Base-by-base conservation (phyloP, 1,139 yeast genomes). In the Candida glucosophila region DNA sequence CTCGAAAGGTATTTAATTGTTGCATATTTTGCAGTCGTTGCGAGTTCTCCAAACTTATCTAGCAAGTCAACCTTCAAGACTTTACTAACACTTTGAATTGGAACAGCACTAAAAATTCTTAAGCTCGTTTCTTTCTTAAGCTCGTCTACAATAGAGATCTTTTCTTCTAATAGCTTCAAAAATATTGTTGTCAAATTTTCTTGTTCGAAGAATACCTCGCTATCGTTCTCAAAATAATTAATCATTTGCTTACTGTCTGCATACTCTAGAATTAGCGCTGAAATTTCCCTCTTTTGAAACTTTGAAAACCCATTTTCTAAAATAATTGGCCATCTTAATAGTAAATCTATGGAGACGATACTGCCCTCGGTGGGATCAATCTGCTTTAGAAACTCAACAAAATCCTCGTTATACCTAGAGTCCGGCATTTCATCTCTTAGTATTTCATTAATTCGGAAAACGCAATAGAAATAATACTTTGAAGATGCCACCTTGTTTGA, bases 321-420 rank as follows among this genome's bases (percentile, higher is more conserved):
- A 1, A 76, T 30, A 0, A 76, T 62, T 16, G 63, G 40, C 83
- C 83, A 78, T 43, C 83, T 68, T n/a, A 42, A 37, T 28, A 74
- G 56, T 1, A 65, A 32, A 5, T 19, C 19, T 3, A 9, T 15
- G 5, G 23, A 15, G 9, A 26, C 15, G 7, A 6, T n/a, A 5
- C 5, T 4, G 4, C 44, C 34, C 2, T 35, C 25, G 4, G 64
- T 27, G 10, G 56, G 32, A 0, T 29, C 24, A 1, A 30, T 4
- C 20, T 27, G 30, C 16, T 24, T 22, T 3, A 55, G 32, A 24
- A 42, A 51, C 3, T 41, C 28, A n/a, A 59, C 26, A 29, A 73
- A 62, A 1, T 36, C 29, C 0, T 31, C 25, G 9, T 47, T 42
- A 9, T 39, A 28, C n/a, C n/a, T n/a, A n/a, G n/a, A n/a, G n/a